A percentile compares a stretch with the other conserved stretches of the same genome.
These are phyloP conservation scores for Podaxis sp. DNA, from an alignment of 768 basidiomycete species.

Conservation along the genomic window DNA sequence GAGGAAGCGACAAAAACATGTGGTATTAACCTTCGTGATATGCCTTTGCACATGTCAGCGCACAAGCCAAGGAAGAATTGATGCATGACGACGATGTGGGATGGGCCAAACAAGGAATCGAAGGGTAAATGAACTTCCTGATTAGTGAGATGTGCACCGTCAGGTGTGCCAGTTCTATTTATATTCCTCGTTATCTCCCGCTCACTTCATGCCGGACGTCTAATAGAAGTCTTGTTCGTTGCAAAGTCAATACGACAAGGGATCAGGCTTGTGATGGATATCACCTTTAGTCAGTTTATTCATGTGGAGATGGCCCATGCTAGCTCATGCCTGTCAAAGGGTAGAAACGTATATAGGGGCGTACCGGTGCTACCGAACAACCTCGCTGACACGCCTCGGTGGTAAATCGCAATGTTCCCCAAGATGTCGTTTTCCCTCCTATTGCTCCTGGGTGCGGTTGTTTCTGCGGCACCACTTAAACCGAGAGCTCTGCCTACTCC, in stretches of 20 bases:
- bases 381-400: background rate
- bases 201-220: background rate
- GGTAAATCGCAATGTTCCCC: background rate
- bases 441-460: constrained; percentile 18
- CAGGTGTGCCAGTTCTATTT: background rate
- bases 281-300: background rate
- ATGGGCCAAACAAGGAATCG: background rate
- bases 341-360: background rate
- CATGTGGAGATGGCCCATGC: background rate
- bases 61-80: background rate
- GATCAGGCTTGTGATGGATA: background rate
- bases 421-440: background rate
- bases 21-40: background rate
- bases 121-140: background rate
- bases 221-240: background rate
- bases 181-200: background rate
- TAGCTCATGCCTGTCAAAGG: background rate
- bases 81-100: background rate
- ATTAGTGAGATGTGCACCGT: background rate
- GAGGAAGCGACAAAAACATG: background rate
- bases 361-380: background rate
- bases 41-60: background rate
- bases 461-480: constrained; percentile 17
- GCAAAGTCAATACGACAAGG: background rate
- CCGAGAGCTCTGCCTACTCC: constrained; percentile 31